These are phyloP conservation scores for Amanita phalloides DNA, from an alignment of 768 basidiomycete genomes.

Conservation along the genomic window DNA sequence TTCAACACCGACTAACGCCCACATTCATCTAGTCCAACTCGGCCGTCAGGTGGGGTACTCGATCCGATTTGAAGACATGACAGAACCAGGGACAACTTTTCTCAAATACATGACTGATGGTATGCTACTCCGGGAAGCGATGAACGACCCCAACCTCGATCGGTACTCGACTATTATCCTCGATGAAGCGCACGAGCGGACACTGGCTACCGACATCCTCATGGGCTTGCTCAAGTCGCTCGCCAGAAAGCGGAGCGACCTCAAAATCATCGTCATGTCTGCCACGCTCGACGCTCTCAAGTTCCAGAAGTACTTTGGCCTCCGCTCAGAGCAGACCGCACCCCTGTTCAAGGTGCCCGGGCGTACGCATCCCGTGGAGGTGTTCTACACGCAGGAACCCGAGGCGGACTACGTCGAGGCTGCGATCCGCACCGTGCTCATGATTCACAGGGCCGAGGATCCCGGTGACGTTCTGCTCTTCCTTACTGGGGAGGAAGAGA, in stretches of 20 bases:
- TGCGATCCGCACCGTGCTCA: conserved; percentile 89
- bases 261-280: conserved; percentile 98
- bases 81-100: conserved; percentile 82
- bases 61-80: conserved; percentile 98
- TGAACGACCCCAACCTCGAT: conserved; percentile 85
- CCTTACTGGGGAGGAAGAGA: conserved; percentile 97
- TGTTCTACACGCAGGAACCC: conserved; percentile 87
- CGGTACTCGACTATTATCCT: conserved; percentile 97
- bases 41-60: conserved; percentile 96
- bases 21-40: conserved; percentile 57
- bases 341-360: conserved; percentile 89
- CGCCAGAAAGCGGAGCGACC: conserved; percentile 69
- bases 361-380: conserved; percentile 91
- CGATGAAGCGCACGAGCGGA: conserved; percentile 98
- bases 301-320: conserved; percentile 89
- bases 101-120: conserved; percentile 99
- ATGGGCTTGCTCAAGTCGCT: conserved; percentile 93
- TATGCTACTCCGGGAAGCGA: conserved; percentile 96
- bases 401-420: conserved; percentile 97
- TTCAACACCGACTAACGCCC: background rate
- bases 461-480: conserved; percentile 90
- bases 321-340: conserved; percentile 35
- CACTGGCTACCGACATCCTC: conserved; percentile 93
- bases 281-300: conserved; percentile 95
- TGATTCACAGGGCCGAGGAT: conserved; percentile 95